Conservation (phyloP, 139 green algal genomes). For the Volvox reticuliferus region DNA sequence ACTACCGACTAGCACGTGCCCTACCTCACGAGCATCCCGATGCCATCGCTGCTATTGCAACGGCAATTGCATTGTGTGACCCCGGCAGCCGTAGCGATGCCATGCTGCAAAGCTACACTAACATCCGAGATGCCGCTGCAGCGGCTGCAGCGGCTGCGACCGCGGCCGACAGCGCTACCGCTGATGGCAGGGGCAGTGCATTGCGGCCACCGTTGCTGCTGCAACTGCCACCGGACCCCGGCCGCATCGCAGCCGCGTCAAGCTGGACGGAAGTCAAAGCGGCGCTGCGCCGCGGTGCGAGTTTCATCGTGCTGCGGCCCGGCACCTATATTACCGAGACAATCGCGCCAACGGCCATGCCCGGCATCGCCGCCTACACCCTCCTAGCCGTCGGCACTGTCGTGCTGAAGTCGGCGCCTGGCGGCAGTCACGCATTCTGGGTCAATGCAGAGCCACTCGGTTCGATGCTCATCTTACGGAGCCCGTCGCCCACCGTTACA, state of each 20-base stretch:
- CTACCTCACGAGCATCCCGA: background rate
- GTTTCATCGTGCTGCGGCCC: conserved; percentile 35
- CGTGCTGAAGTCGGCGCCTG: background rate
- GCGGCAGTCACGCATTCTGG: background rate
- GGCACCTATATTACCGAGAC: conserved; percentile 16
- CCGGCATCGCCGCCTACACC: background rate
- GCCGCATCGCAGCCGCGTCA: background rate
- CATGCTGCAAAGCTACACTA: conserved; percentile 15
- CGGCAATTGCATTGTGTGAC: conserved; percentile 7
- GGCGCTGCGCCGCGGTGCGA: background rate
- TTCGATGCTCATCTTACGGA: background rate
- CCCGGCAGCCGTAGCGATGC: background rate
- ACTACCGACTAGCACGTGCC: conserved; percentile 32
- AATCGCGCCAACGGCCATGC: too few relatives aligned
- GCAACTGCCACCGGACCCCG: conserved; percentile 2
- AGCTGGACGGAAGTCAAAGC: background rate
- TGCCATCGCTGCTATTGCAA: conserved; percentile 3
- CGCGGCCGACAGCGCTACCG: background rate
- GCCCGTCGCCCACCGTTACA: background rate
- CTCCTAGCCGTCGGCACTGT: conserved; percentile 31
- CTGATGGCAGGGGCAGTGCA: background rate
- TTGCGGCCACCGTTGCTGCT: background rate
- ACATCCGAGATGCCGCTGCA: background rate
- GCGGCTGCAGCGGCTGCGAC: background rate
- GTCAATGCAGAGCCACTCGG: background rate